A percentile compares a stretch with the other conserved stretches of the same genome.
Evolutionary conservation across 164 flowering plant genomes (phyloP).

Genomic region (Euptelea pleiosperma): DNA sequence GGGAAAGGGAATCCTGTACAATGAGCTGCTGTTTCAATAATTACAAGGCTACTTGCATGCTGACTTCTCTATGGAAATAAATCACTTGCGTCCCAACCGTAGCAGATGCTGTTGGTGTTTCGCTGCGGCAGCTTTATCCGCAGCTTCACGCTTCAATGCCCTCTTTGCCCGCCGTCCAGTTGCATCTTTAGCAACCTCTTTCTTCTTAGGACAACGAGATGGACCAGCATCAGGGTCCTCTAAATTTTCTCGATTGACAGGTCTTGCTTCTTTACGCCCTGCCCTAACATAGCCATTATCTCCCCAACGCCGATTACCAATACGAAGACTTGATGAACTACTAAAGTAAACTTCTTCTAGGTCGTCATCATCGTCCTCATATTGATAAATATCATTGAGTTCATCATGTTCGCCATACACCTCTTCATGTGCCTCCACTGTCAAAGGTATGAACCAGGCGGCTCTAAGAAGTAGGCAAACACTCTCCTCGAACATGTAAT

Average conservation of each 20-base stretch:
- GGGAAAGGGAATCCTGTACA: no score
- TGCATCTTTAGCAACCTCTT: constrained; percentile 29
- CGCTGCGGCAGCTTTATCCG: constrained; percentile 77
- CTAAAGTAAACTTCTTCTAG: constrained; percentile 45
- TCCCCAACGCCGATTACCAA: constrained; percentile 93
- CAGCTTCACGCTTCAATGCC: constrained; percentile 87
- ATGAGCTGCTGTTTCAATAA: no score
- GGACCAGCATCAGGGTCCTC: constrained; percentile 44
- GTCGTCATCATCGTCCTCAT: constrained; percentile 55
- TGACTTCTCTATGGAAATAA: no score
- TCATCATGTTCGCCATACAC: constrained; percentile 28
- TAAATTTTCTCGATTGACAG: constrained; percentile 31
- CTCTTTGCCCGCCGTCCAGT: constrained; percentile 73
- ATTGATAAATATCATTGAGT: no score
- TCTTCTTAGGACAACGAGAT: constrained; percentile 43
- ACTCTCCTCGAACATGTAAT: constrained; percentile 92
- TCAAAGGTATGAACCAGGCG: constrained; percentile 62
- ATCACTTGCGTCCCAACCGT: constrained; percentile 52
- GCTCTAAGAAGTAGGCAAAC: constrained; percentile 83
- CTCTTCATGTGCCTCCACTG: constrained; percentile 39
- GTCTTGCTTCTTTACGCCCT: constrained; percentile 83
- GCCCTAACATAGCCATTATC: constrained; percentile 78
- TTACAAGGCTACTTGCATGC: no score
- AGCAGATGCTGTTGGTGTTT: constrained; percentile 56
- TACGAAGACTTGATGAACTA: constrained; percentile 52